A percentile compares a stretch with the other conserved stretches of the same genome.
These are phyloP conservation scores for Lunasporangiospora selenospora DNA, from an alignment of 192 early-diverging fungal genomes.

Conservation along the genomic window DNA sequence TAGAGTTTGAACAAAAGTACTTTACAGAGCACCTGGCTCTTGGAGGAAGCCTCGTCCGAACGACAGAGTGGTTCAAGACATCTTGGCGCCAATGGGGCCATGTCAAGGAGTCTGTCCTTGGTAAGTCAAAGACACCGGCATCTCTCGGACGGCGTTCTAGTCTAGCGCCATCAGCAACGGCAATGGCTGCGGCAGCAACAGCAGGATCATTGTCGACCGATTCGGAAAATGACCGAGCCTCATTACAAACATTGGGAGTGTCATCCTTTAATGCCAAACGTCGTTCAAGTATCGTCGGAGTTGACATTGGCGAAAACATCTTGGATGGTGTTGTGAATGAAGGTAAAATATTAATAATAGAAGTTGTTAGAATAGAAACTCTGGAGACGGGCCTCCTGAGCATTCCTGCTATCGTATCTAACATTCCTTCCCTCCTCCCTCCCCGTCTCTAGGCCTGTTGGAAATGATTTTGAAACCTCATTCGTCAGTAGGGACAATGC, in stretches of 20 bases:
- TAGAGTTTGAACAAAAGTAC: constrained; percentile 52
- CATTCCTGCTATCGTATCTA: too few relatives aligned
- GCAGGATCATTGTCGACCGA: too few relatives aligned
- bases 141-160: constrained; percentile 4
- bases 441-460: constrained; percentile 30
- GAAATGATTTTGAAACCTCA: constrained; percentile 39
- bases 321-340: constrained; percentile 45
- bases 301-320: constrained; percentile 45
- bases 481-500: constrained; percentile 27
- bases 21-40: constrained; percentile 41
- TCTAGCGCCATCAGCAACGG: not conserved
- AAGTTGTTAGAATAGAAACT: too few relatives aligned
- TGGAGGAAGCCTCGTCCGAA: constrained; percentile 23
- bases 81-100: constrained; percentile 46
- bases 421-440: constrained; percentile 11
- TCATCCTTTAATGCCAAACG: constrained; percentile 12
- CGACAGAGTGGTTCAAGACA: constrained; percentile 41
- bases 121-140: constrained; percentile 12
- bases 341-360: too few relatives aligned
- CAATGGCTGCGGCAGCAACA: too few relatives aligned
- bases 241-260: too few relatives aligned
- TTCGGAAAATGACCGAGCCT: too few relatives aligned
- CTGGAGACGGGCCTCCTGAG: too few relatives aligned
- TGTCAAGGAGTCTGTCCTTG: constrained; percentile 30
- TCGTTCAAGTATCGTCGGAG: constrained; percentile 22